Percentiles rank a stretch among this genome's conserved stretches.
phyloP scores from a whole-genome alignment of 2,329 filamentous ascomycete species.

The Cytospora chrysosperma region DNA sequence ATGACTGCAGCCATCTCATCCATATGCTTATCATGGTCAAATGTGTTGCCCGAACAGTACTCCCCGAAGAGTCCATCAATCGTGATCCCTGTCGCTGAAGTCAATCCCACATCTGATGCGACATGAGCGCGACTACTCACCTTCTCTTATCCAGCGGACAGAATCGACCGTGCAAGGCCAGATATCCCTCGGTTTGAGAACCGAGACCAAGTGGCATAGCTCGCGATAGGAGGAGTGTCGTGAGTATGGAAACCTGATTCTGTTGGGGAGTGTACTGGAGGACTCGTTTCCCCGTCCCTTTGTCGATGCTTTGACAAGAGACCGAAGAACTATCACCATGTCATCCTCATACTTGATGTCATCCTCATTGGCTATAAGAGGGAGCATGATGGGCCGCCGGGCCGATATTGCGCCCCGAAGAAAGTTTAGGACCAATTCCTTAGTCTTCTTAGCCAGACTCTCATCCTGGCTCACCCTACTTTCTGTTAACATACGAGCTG shows the following conservation, averaged over 20 bases:
- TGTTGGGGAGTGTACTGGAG: constrained; percentile 35
- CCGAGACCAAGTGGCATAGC: constrained; percentile 66
- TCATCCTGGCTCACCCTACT: constrained; percentile 1
- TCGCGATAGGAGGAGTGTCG: constrained; percentile 86
- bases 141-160: constrained; percentile 58
- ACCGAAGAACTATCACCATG: constrained; percentile 12
- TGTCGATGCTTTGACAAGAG: constrained; percentile 8
- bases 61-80: constrained; percentile 71
- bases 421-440: constrained; percentile 18
- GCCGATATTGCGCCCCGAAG: constrained; percentile 3
- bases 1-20: constrained; percentile 31
- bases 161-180: constrained; percentile 77
- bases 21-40: constrained; percentile 67
- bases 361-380: constrained; percentile 29
- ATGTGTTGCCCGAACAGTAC: constrained; percentile 59
- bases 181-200: constrained; percentile 72
- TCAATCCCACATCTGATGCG: not conserved
- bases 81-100: constrained; percentile 45
- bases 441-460: constrained; percentile 23
- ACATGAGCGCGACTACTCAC: constrained; percentile 24
- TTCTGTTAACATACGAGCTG: not conserved
- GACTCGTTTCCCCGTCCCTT: constrained; percentile 20
- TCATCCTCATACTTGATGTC: constrained; percentile 25
- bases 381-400: constrained; percentile 4
- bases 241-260: constrained; percentile 75